Conservation (phyloP, 1,139 yeast species). For the Taphrina sp. region DNA sequence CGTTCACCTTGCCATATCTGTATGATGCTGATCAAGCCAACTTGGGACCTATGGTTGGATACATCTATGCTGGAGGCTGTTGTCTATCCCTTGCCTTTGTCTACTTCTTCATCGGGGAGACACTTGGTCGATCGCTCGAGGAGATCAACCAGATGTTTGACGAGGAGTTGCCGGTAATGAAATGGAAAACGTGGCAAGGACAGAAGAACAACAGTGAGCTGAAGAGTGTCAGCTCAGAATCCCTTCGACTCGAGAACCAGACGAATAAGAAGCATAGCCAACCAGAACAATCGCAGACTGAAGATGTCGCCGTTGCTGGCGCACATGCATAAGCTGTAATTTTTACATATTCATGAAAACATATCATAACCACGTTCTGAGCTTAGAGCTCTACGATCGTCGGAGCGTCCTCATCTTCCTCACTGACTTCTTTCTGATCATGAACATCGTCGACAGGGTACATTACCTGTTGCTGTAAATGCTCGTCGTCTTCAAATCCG, state of each 20-base stretch:
- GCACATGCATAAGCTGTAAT: too few relatives aligned
- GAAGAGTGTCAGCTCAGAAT: too few relatives aligned
- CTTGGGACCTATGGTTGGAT: constrained; percentile 52
- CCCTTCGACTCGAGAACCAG: too few relatives aligned
- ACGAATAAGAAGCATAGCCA: too few relatives aligned
- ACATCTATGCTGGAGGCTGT: constrained; percentile 68
- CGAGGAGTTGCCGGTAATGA: constrained; percentile 18
- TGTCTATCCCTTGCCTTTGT: constrained; percentile 53
- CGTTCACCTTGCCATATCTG: constrained; percentile 52
- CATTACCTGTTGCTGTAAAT: constrained; percentile 5
- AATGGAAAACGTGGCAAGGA: constrained; percentile 21
- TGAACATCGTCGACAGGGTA: constrained; percentile 8
- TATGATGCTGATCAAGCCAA: constrained; percentile 49
- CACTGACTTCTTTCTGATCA: neutral
- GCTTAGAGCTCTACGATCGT: constrained; percentile 12
- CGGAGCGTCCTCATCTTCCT: constrained; percentile 29
- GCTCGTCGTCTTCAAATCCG: constrained; percentile 1
- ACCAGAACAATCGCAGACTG: constrained; percentile 10
- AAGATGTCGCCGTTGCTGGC: neutral
- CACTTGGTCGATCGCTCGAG: constrained; percentile 69
- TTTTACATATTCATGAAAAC: too few relatives aligned
- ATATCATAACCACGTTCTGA: too few relatives aligned
- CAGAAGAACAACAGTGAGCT: too few relatives aligned
- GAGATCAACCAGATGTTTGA: constrained; percentile 59
- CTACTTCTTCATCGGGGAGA: constrained; percentile 65